Base-by-base conservation (phyloP, 2,329 filamentous ascomycete species). In the Trichoderma sp. region DNA sequence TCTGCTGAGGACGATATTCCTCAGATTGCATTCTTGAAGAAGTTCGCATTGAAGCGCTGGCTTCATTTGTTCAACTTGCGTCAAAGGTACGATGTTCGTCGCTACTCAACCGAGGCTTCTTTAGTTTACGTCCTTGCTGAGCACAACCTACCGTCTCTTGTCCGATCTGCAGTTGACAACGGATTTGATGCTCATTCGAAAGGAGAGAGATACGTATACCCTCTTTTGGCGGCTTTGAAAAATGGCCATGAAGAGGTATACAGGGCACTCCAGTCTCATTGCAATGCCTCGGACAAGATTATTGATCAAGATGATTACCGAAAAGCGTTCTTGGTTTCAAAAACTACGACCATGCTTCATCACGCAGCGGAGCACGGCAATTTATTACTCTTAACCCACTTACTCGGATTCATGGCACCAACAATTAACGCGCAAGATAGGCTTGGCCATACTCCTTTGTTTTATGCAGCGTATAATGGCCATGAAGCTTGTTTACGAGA, bases 61-160 rank as follows among this genome's bases (percentile, higher is more conserved):
- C n/a, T 52, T 53, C 27, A 35, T 63, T 31, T 63, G 2, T 21
- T 6, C 13, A 63, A 53, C 43, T 21, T 53, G 19, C 35, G 37
- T 63, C 16, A 49, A 24, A 6, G 16, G 33, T 53, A 52, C 21
- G 19, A 24, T 35, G 49, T 24, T 53, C 60, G 60, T 35, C 60
- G 43, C 19, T 35, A 53, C 13, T 21, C 43, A 31, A 10, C 16
- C 27, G 19, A 53, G 19, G 60, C 60, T 19, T 37, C 60, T 53
- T 52, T 63, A 27, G 40, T 53, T 5, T 63, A 63, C 19, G 21
- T 63, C 24, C 37, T 63, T 11, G 40, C 60, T 16, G 60, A 63
- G 16, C 19, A 63, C 6, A 47, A 47, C 27, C n/a, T 53, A 21
- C 27, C 60, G 43, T 31, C 47, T n/a, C 60, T 63, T 16, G 37